Percentiles rank a stretch among this genome's conserved stretches.
These are phyloP conservation scores for Auriculariales sp. DNA, from an alignment of 768 basidiomycete species.

Conservation along the genomic window DNA sequence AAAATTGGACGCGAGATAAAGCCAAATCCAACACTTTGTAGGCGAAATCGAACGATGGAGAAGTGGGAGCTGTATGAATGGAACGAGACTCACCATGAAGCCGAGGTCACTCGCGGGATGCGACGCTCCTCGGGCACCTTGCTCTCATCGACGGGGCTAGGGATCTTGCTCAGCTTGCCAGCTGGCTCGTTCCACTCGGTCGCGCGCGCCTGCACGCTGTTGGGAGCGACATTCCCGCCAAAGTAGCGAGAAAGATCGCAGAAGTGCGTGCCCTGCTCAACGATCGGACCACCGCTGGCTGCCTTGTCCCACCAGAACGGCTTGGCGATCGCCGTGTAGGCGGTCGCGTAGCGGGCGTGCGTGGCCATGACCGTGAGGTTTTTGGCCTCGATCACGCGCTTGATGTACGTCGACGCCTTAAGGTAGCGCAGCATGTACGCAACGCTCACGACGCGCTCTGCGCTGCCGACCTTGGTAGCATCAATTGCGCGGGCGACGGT, in stretches of 20 bases:
- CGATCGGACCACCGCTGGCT: slow-evolving; percentile 57
- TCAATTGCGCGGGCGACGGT: slow-evolving; percentile 57
- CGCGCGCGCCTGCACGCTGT: slow-evolving; percentile 68
- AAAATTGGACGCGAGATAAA: too few relatives aligned
- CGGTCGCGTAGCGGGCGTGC: slow-evolving; percentile 85
- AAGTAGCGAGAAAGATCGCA: slow-evolving; percentile 88
- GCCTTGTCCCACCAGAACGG: slow-evolving; percentile 92
- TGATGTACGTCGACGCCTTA: slow-evolving; percentile 92
- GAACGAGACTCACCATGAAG: slow-evolving; percentile 67
- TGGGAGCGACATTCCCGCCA: slow-evolving; percentile 86
- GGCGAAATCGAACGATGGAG: too few relatives aligned
- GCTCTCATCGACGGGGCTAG: slow-evolving; percentile 54
- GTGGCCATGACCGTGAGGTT: slow-evolving; percentile 92
- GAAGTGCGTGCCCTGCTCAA: slow-evolving; percentile 94
- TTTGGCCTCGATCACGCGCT: slow-evolving; percentile 88
- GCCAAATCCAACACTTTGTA: too few relatives aligned
- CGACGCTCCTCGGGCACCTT: slow-evolving; percentile 77
- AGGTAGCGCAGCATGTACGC: slow-evolving; percentile 84
- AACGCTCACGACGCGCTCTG: slow-evolving; percentile 16
- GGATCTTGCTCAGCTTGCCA: slow-evolving; percentile 65
- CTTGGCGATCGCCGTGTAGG: slow-evolving; percentile 67
- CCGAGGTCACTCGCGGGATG: slow-evolving; percentile 85
- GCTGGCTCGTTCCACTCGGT: slow-evolving; percentile 88
- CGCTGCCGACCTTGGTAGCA: slow-evolving; percentile 49
- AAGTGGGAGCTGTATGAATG: too few relatives aligned